A percentile compares a stretch with the other conserved stretches of the same genome.
Conservation (phyloP, 2,329 filamentous ascomycete genomes). For the Paracamarosporium sp. region DNA sequence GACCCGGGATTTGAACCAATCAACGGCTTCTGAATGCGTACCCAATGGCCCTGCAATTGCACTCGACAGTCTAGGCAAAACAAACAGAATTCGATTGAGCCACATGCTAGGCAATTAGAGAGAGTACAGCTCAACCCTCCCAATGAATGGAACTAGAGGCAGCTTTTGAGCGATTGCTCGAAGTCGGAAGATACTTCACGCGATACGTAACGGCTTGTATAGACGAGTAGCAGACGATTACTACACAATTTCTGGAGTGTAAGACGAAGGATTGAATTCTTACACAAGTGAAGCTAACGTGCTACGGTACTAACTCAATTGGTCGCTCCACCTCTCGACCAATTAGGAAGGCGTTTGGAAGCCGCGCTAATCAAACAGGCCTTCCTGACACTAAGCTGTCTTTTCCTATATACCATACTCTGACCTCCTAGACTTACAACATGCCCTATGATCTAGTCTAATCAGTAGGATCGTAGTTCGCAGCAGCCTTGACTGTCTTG, state of each 20-base stretch:
- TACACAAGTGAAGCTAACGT: neutral
- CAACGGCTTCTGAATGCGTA: neutral
- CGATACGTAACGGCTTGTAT: no score
- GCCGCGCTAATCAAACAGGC: neutral
- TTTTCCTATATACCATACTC: neutral
- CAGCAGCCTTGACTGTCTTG: conserved; percentile 22
- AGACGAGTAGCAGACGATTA: neutral
- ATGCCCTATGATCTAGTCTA: neutral
- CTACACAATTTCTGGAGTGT: no score
- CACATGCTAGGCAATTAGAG: no score
- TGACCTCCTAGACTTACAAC: neutral
- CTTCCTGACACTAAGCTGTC: neutral
- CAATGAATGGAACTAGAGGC: no score
- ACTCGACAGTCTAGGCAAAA: no score
- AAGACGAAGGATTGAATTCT: neutral
- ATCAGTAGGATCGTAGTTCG: conserved; percentile 8
- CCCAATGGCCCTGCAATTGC: neutral
- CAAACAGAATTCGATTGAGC: no score
- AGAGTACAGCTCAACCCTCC: no score
- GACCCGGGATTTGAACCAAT: neutral
- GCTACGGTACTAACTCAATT: no score
- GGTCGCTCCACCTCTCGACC: neutral
- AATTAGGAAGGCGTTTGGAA: neutral
- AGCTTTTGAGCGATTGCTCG: no score
- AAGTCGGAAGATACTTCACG: no score